These are phyloP conservation scores for Gleditsia sinensis DNA, from an alignment of 306 rosid genomes.

Conservation along the genomic window DNA sequence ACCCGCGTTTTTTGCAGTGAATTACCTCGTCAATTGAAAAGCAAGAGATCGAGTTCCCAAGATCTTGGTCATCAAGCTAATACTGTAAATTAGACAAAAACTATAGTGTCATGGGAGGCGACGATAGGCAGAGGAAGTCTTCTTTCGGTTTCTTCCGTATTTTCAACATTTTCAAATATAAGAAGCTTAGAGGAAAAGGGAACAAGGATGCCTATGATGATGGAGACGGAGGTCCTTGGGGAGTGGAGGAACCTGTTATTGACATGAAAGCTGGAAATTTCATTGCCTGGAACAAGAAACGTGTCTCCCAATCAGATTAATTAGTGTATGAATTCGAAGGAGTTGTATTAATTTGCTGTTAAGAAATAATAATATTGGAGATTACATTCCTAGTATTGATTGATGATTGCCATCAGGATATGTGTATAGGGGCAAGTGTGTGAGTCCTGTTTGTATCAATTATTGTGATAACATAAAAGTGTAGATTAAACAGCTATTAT, in stretches of 20 bases:
- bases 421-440: too few species aligned
- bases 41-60: too few species aligned
- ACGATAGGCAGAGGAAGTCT: constrained; percentile 46
- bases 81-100: too few species aligned
- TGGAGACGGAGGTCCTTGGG: constrained; percentile 49
- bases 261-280: constrained; percentile 54
- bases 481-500: too few species aligned
- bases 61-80: too few species aligned
- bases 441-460: too few species aligned
- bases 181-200: constrained; percentile 39
- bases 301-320: constrained; percentile 18
- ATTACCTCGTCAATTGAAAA: not conserved
- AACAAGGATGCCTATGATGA: constrained; percentile 32
- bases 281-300: constrained; percentile 44
- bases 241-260: constrained; percentile 64
- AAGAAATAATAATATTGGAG: too few species aligned
- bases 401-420: too few species aligned
- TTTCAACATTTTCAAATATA: constrained; percentile 49
- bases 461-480: too few species aligned
- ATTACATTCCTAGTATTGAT: too few species aligned
- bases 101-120: constrained; percentile 52
- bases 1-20: too few species aligned
- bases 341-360: not conserved
- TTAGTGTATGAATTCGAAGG: not conserved
- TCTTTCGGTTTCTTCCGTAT: constrained; percentile 42